Conservation (phyloP, 108 stramenopile species). For the Nannochloropsis granulata region DNA sequence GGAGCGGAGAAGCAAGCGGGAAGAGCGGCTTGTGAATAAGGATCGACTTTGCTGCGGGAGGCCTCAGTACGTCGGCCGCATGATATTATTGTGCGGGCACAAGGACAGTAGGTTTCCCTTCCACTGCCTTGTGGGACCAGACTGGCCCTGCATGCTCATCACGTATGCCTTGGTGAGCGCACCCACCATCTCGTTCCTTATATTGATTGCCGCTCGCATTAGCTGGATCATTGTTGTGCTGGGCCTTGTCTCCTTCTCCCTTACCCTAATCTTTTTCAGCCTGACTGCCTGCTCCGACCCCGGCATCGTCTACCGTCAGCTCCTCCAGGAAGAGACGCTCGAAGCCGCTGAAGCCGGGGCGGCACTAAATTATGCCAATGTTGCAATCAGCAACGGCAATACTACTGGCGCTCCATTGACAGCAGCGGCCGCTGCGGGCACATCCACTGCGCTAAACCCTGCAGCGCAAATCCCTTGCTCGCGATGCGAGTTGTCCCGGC, state of each 20-base stretch:
- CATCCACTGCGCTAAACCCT: not conserved
- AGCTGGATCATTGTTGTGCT: not conserved
- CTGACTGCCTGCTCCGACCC: constrained; percentile 41
- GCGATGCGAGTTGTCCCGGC: constrained; percentile 27
- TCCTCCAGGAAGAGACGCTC: not conserved
- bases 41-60: constrained; percentile 7
- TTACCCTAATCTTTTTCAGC: constrained; percentile 19
- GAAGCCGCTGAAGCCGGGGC: not conserved
- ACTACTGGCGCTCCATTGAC: not conserved
- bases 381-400: not conserved
- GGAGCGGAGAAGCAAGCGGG: not conserved
- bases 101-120: constrained; percentile 9
- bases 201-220: constrained; percentile 6
- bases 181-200: constrained; percentile 17
- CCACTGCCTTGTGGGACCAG: constrained; percentile 27
- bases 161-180: constrained; percentile 23
- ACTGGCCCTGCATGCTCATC: constrained; percentile 31
- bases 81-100: constrained; percentile 5
- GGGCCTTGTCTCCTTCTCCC: not conserved
- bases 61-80: constrained; percentile 12
- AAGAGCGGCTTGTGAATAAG: not conserved
- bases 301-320: constrained; percentile 28
- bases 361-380: not conserved
- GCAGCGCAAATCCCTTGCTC: not conserved
- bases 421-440: not conserved